A percentile compares a stretch with the other conserved stretches of the same genome.
Conservation (phyloP, 768 basidiomycete genomes). For the Leccinum imitatum region DNA sequence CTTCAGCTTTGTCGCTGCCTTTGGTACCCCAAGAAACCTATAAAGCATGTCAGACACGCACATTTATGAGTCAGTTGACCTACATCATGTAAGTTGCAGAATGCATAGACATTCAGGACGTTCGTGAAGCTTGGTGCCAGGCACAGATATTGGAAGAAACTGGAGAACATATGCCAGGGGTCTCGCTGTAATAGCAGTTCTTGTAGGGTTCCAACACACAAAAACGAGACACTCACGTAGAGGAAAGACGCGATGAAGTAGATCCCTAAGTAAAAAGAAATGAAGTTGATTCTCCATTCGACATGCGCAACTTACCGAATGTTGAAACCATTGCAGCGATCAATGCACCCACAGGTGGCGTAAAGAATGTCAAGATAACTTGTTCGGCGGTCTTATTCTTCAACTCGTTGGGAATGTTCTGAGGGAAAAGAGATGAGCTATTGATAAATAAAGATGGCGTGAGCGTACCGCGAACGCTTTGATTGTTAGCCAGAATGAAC, state of each 20-base stretch:
- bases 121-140: conserved; percentile 94
- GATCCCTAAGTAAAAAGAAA: conserved; percentile 46
- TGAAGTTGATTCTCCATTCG: conserved; percentile 9
- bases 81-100: conserved; percentile 94
- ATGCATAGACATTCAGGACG: conserved; percentile 94
- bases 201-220: background rate
- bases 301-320: conserved; percentile 53
- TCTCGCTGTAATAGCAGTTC: conserved; percentile 60
- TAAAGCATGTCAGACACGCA: conserved; percentile 1
- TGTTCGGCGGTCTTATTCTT: conserved; percentile 46
- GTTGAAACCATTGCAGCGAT: conserved; percentile 88
- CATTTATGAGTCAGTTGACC: conserved; percentile 17
- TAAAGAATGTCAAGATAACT: conserved; percentile 63
- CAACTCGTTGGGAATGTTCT: conserved; percentile 56
- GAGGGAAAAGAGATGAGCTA: conserved; percentile 2
- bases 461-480: conserved; percentile 68
- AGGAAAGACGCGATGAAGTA: conserved; percentile 83
- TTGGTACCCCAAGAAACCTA: conserved; percentile 94
- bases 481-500: conserved; percentile 82
- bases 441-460: background rate
- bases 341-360: conserved; percentile 73
- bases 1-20: conserved; percentile 92
- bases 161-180: conserved; percentile 97
- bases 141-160: conserved; percentile 87
- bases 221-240: conserved; percentile 55